These are phyloP conservation scores for Megacollybia marginata DNA, from an alignment of 768 basidiomycete species.

Conservation along the genomic window DNA sequence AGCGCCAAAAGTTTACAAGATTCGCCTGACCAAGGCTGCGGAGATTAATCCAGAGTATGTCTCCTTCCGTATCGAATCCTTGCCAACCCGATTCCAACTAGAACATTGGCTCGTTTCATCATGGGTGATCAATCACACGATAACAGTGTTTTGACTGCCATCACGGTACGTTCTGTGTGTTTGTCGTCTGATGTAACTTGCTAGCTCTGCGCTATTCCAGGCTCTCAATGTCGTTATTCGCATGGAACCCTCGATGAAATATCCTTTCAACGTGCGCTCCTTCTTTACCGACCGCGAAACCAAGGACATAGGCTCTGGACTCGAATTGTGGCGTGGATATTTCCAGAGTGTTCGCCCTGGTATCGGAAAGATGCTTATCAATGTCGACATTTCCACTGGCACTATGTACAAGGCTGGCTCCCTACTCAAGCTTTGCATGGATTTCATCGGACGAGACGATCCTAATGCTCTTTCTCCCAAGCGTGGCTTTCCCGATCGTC, in stretches of 20 bases:
- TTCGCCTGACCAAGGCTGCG: conserved; percentile 51
- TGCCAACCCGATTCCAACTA: conserved; percentile 17
- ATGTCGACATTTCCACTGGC: conserved; percentile 68
- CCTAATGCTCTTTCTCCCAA: conserved; percentile 31
- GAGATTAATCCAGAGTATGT: conserved; percentile 50
- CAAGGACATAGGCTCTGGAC: conserved; percentile 39
- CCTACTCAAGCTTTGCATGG: conserved; percentile 45
- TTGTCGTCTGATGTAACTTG: conserved; percentile 19
- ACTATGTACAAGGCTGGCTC: conserved; percentile 62
- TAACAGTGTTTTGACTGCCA: conserved; percentile 54
- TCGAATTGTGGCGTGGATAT: conserved; percentile 66
- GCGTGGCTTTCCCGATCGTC: conserved; percentile 44
- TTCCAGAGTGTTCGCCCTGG: conserved; percentile 68
- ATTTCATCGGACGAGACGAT: conserved; percentile 31
- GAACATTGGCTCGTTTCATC: conserved; percentile 52
- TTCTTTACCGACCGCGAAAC: conserved; percentile 60
- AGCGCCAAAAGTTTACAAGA: conserved; percentile 60
- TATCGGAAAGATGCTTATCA: conserved; percentile 49
- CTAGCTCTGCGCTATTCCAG: not conserved
- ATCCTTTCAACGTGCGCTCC: conserved; percentile 65
- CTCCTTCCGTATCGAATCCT: not conserved
- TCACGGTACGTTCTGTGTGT: conserved; percentile 42
- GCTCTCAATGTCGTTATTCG: conserved; percentile 66
- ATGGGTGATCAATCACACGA: conserved; percentile 57
- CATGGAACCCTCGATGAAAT: conserved; percentile 59